A percentile compares a stretch with the other conserved stretches of the same genome.
These are phyloP conservation scores for Metschnikowia shivogae DNA, from an alignment of 805 yeast genomes.

Conservation along the genomic window DNA sequence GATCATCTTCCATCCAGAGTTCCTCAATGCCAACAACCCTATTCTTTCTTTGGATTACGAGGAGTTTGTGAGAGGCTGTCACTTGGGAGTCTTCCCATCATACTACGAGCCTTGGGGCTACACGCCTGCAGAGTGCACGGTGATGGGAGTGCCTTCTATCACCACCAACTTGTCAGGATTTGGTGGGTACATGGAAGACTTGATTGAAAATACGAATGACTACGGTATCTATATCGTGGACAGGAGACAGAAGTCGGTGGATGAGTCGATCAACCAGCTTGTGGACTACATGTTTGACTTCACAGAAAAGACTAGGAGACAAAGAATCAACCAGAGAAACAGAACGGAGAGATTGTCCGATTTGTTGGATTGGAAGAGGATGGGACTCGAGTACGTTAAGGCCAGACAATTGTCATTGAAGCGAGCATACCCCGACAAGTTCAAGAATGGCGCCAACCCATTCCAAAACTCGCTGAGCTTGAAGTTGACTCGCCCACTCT, in stretches of 20 bases:
- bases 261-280: slow-evolving; percentile 88
- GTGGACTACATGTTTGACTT: slow-evolving; percentile 87
- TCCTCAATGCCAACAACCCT: slow-evolving; percentile 91
- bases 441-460: slow-evolving; percentile 49
- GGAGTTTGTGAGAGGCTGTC: slow-evolving; percentile 97
- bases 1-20: slow-evolving; percentile 96
- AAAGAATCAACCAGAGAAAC: slow-evolving; percentile 95
- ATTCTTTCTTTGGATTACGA: slow-evolving; percentile 90
- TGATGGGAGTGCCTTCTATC: slow-evolving; percentile 97
- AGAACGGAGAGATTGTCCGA: slow-evolving; percentile 93
- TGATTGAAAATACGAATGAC: slow-evolving; percentile 89
- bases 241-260: slow-evolving; percentile 86
- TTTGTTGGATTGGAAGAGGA: slow-evolving; percentile 92
- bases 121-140: slow-evolving; percentile 99
- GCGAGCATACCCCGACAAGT: slow-evolving; percentile 89
- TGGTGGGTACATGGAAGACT: slow-evolving; percentile 98
- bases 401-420: slow-evolving; percentile 89
- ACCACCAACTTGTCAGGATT: slow-evolving; percentile 95
- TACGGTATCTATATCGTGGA: slow-evolving; percentile 97
- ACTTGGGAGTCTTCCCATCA: slow-evolving; percentile 96
- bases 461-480: slow-evolving; percentile 44
- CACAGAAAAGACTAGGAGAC: slow-evolving; percentile 85
- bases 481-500: slow-evolving; percentile 84
- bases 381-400: slow-evolving; percentile 95
- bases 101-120: slow-evolving; percentile 99